Evolutionary conservation across 768 basidiomycete species (phyloP).

Genomic region (Termitomyces sp.): DNA sequence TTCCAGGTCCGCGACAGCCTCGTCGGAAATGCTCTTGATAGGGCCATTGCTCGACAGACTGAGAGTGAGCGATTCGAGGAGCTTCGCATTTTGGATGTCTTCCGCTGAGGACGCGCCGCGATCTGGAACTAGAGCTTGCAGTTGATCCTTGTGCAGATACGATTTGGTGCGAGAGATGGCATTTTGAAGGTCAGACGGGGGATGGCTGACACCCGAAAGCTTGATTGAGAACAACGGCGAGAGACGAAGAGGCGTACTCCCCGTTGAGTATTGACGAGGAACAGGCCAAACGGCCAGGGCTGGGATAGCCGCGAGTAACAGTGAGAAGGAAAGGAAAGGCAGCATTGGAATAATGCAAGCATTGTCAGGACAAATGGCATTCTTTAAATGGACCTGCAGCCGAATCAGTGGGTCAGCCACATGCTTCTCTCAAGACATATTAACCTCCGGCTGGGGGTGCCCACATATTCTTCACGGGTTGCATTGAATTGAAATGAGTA

Average conservation of each 20-base stretch:
- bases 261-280: conserved; percentile 37
- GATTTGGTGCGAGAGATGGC: conserved; percentile 44
- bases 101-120: conserved; percentile 48
- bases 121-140: conserved; percentile 52
- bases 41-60: conserved; percentile 27
- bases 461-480: too few species aligned
- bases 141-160: conserved; percentile 47
- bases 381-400: neutral
- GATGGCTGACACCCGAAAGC: conserved; percentile 34
- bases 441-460: too few species aligned
- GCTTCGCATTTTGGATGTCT: conserved; percentile 32
- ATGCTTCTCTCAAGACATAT: neutral
- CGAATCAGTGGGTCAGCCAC: conserved; percentile 7
- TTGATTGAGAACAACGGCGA: conserved; percentile 30
- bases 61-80: conserved; percentile 39
- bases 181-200: conserved; percentile 49
- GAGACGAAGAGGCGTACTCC: conserved; percentile 30
- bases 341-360: conserved; percentile 4
- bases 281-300: conserved; percentile 31
- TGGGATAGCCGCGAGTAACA: conserved; percentile 17
- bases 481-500: too few species aligned
- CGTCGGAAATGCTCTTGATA: conserved; percentile 45
- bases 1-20: conserved; percentile 44
- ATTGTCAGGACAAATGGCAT: neutral
- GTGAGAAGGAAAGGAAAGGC: conserved; percentile 8